Conservation (phyloP, 768 basidiomycete genomes). For the Leucocoprinus sp. region DNA sequence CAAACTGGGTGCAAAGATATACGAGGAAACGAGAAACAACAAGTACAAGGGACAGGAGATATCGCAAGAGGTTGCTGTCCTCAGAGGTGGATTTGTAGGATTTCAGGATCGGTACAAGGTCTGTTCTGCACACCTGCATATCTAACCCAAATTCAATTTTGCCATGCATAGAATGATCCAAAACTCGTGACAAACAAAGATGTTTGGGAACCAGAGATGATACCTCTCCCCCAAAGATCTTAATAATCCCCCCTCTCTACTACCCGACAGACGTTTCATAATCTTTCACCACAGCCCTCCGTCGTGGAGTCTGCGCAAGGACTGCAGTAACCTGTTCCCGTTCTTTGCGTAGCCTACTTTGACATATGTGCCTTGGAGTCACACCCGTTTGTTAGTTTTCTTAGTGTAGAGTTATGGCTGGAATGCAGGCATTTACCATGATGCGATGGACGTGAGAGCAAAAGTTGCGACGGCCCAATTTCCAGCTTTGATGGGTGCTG, state of each 20-base stretch:
- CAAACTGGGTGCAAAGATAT: conserved; percentile 37
- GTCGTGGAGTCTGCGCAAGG: conserved; percentile 6
- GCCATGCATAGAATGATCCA: conserved; percentile 46
- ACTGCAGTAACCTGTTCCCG: conserved; percentile 36
- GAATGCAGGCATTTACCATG: conserved; percentile 40
- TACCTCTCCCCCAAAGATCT: conserved; percentile 17
- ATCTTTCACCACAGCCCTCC: conserved; percentile 6
- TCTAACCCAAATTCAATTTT: neutral
- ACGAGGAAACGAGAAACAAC: conserved; percentile 51
- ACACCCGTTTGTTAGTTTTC: neutral
- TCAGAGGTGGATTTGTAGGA: conserved; percentile 62
- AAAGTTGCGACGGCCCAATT: conserved; percentile 81
- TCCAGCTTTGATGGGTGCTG: conserved; percentile 58
- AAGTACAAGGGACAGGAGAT: conserved; percentile 35
- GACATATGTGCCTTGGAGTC: conserved; percentile 52
- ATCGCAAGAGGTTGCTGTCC: conserved; percentile 50
- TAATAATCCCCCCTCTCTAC: neutral
- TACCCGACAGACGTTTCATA: neutral
- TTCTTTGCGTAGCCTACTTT: conserved; percentile 45
- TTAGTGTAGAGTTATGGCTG: neutral
- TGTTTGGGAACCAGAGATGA: conserved; percentile 41
- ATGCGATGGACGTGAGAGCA: conserved; percentile 53
- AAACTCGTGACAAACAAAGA: conserved; percentile 62
- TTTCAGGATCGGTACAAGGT: conserved; percentile 71
- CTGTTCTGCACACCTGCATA: neutral